phyloP scores from a whole-genome alignment of 2,329 filamentous ascomycete genomes.

The Delphinella strobiligena region DNA sequence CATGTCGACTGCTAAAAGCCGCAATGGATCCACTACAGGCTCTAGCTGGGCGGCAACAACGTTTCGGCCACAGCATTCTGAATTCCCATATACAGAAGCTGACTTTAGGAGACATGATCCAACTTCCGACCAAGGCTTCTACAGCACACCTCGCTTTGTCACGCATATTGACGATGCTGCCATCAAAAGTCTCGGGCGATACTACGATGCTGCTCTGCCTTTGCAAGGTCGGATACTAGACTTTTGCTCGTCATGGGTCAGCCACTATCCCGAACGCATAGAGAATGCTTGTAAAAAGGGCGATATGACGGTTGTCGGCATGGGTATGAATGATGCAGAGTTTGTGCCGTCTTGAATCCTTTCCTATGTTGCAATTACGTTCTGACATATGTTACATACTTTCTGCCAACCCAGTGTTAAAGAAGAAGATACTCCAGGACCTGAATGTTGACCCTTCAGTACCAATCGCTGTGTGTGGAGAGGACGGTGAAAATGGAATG shows the following conservation, averaged over 20 bases:
- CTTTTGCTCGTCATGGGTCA: constrained; percentile 40
- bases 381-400: constrained; percentile 15
- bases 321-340: constrained; percentile 38
- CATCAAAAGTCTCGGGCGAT: constrained; percentile 30
- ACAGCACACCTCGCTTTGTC: constrained; percentile 35
- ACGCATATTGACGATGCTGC: constrained; percentile 43
- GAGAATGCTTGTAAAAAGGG: constrained; percentile 20
- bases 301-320: constrained; percentile 30
- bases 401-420: constrained; percentile 8
- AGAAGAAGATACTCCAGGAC: constrained; percentile 26
- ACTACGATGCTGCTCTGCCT: constrained; percentile 35
- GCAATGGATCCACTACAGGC: neutral
- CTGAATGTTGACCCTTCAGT: constrained; percentile 30
- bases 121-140: constrained; percentile 25
- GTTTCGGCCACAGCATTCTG: constrained; percentile 19
- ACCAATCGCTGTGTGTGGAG: constrained; percentile 8
- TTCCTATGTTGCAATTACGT: constrained; percentile 27
- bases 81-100: constrained; percentile 22
- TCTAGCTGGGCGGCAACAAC: constrained; percentile 8
- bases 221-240: constrained; percentile 32
- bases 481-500: constrained; percentile 6
- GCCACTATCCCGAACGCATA: constrained; percentile 28
- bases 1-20: neutral
- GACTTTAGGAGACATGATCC: constrained; percentile 31
- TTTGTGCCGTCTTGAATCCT: constrained; percentile 16